Evolutionary conservation across 2,329 filamentous ascomycete genomes (phyloP).

Genomic region (Sclerotinia sclerotiorum): DNA sequence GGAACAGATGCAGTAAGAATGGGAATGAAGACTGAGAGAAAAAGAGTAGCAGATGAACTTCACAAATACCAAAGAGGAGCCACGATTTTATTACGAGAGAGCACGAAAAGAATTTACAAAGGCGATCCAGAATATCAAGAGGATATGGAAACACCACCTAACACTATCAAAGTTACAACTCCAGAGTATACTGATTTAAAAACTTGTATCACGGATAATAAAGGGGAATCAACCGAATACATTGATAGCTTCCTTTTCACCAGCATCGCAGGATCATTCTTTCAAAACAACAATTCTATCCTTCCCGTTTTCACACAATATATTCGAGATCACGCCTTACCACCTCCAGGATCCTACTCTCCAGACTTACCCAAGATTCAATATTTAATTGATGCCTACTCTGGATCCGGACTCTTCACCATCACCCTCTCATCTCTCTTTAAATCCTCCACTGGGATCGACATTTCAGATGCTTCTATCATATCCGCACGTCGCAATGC

Average conservation of each 20-base stretch:
- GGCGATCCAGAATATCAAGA: slow-evolving; percentile 35
- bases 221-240: slow-evolving; percentile 81
- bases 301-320: slow-evolving; percentile 82
- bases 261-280: slow-evolving; percentile 92
- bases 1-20: slow-evolving; percentile 80
- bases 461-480: slow-evolving; percentile 81
- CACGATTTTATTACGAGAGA: slow-evolving; percentile 86
- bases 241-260: slow-evolving; percentile 78
- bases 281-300: slow-evolving; percentile 99
- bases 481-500: slow-evolving; percentile 77
- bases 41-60: slow-evolving; percentile 69
- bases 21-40: slow-evolving; percentile 78
- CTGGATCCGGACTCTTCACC: slow-evolving; percentile 94
- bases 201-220: slow-evolving; percentile 84
- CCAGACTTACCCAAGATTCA: slow-evolving; percentile 55
- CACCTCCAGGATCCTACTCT: slow-evolving; percentile 43
- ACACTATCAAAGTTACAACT: slow-evolving; percentile 37
- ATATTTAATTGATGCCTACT: slow-evolving; percentile 97
- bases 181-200: slow-evolving; percentile 72
- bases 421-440: slow-evolving; percentile 87
- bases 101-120: slow-evolving; percentile 66
- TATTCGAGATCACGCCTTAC: slow-evolving; percentile 76
- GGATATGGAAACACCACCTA: slow-evolving; percentile 36
- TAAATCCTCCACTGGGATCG: slow-evolving; percentile 82
- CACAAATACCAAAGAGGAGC: slow-evolving; percentile 75